Evolutionary conservation across 2,329 filamentous ascomycete species (phyloP).

Genomic region (Endocalyx cinctus): DNA sequence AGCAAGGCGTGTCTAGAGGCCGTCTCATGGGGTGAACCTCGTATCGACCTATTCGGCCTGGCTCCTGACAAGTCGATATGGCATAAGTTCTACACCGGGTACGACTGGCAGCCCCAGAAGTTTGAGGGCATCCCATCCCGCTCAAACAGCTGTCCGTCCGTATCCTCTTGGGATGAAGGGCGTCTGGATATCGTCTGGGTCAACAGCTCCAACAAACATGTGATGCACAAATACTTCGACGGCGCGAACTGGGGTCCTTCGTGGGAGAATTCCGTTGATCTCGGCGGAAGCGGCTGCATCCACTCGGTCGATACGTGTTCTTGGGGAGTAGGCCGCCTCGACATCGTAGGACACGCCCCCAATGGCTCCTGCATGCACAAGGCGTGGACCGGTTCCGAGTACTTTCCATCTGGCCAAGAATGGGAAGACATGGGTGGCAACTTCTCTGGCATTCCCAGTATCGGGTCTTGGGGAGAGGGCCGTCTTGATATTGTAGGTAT

Average conservation of each 20-base stretch:
- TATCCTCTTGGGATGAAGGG: constrained; percentile 12
- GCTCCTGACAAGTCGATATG: constrained; percentile 9
- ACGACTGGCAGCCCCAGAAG: constrained; percentile 14
- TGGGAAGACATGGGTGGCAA: constrained; percentile 15
- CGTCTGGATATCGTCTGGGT: constrained; percentile 14
- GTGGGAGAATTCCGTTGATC: constrained; percentile 9
- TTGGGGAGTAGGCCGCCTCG: constrained; percentile 13
- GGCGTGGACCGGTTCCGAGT: constrained; percentile 20
- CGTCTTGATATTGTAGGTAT: constrained; percentile 13
- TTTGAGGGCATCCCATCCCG: constrained; percentile 12
- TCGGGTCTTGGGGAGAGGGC: constrained; percentile 12
- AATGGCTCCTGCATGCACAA: constrained; percentile 15
- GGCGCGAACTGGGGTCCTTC: constrained; percentile 16
- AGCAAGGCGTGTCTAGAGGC: constrained; percentile 3
- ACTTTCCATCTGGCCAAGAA: too few species aligned
- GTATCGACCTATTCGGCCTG: constrained; percentile 9
- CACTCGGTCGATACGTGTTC: constrained; percentile 2
- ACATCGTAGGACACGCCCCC: constrained; percentile 10
- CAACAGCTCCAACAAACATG: constrained; percentile 4
- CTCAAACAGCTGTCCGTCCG: constrained; percentile 8
- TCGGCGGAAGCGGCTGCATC: constrained; percentile 13
- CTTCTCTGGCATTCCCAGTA: constrained; percentile 7
- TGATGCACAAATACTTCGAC: constrained; percentile 18
- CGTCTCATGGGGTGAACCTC: constrained; percentile 10
- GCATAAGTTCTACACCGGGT: constrained; percentile 14